Evolutionary conservation across 2,329 filamentous ascomycete genomes (phyloP), one percentile per base, ranked within the genome.

Genomic region (Berkeleyomyces rouxiae): DNA sequence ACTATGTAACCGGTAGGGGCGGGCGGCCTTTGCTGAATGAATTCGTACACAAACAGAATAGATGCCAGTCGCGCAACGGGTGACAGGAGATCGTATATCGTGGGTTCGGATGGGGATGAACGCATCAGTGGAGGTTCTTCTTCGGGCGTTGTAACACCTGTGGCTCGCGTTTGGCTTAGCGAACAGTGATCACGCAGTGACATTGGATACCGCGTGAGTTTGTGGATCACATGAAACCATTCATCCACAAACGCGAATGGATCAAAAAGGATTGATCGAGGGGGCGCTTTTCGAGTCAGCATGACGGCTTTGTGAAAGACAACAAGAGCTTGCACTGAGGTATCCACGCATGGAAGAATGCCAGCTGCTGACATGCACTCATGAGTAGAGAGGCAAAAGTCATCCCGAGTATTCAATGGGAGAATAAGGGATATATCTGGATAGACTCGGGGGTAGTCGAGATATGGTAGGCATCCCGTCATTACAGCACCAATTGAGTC

Each of bases 371-470:
- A 16, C 10, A 64, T 31, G 10, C 58, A 58, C 3, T 59, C 59
- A 5, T 59, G 33, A 3, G 61, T 57, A 42, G 61, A 43, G 40
- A 23, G 43, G 13, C 63, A 47, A 4, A 64, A 42, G 10, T 59
- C 42, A 23, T 58, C 47, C 4, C 60, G 60, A 16, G 46, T 40
- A 40, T 46, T 39, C 33, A 37, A 47, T 40, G 60, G 63, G 11
- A 64, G 44, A 44, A 60, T 36, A n/a, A 36, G 33, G 16, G 63
- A 64, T 36, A 62, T 60, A n/a, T 64, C 60, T 7, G 63, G 63
- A 37, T 62, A 60, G 39, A 62, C 39, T n/a, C 63, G 63, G 16
- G 63, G 49, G 57, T 64, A 64, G 23, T 64, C 63, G n/a, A 64
- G 40, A 46, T 64, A 64, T 37, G 63, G 60, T 23, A 58, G 46